Evolutionary conservation across 1,284 basidiomycete species (phyloP), one percentile per base, ranked within the genome.

Genomic region (Neotropicomus parvogracilis): DNA sequence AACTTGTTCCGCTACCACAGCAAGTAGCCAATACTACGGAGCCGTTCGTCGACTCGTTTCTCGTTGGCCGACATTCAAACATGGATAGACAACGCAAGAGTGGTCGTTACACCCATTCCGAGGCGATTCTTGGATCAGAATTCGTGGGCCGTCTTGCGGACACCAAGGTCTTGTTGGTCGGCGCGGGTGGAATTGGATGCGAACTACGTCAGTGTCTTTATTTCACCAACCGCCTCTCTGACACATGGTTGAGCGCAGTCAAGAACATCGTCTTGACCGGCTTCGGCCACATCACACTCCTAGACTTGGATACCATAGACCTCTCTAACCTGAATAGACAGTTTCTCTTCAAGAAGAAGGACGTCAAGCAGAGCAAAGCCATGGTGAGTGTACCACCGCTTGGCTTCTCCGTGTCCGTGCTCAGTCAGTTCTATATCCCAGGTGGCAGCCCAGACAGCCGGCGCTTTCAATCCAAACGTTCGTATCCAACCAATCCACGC

Each of bases 241-340:
- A 49, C 37, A 14, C 34, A 26, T 28, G 10, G 31, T 28, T 16
- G 14, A 40, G 34, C 44, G 6, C 63, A 95, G 91, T 99, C 58
- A 99, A 99, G 74, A 97, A 98, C 66, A 79, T 98, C 48, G 95
- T 97, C 20, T 72, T 95, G 40, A 87, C 91, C 5, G 95, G 95
- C 17, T 97, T 98, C 59, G 88, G 87, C 27, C 77, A 93, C 61
- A 94, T 98, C 54, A 95, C 95, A 0, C 74, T 94, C 59, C 79
- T 99, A 55, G 97, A 99, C 71, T 78, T 99, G 52, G 97, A 99
- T 71, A 99, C 95, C 7, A 99, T 99, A 69, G 97, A 99, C 77
- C 79, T 99, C 27, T 97, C 94, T 44, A 99, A 99, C 67, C 76
- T 99, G 44, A 99, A 99, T 66, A 82, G 97, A 19, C 97, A 99